Evolutionary conservation across 805 yeast genomes (phyloP), one percentile per base, ranked within the genome.

Genomic region (Saccharomycopsis sp.): DNA sequence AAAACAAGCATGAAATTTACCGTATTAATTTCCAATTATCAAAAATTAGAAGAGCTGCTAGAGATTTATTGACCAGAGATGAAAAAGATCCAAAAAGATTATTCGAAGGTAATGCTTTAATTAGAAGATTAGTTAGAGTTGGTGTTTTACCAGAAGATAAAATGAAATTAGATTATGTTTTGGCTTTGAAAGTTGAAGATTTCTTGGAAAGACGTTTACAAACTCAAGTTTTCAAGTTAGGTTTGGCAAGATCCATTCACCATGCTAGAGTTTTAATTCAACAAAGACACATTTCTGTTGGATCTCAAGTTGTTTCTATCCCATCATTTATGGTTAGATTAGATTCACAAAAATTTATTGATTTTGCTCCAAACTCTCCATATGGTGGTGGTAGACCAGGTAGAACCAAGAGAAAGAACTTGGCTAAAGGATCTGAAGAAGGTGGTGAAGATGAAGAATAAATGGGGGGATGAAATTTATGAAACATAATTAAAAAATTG

Each of bases 341-440:
- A 70, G 98, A 93, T 79, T 89, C 98, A 60, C 98, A 93, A 78
- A 93, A 93, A 85, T 97, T 93, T 88, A 87, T 93, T 75, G 97
- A 93, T 82, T 93, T 90, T 66, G 95, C 98, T 65, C 84, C 93
- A 70, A 87, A 86, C 72, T 93, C 98, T 60, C 98, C 98, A 73
- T 90, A 86, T 89, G 98, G 98, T 74, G 98, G 98, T 77, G 98
- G 96, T 64, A 90, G 98, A 80, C 94, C 98, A 62, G 98, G 98
- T 72, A 93, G 98, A 82, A 95, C 87, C 67, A 94, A 93, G 83
- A 87, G 97, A 84, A 86, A 79, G 74, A 80, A 84, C 81, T 70
- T 74, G 61, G 74, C 68, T 61, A 61, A 69, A 56, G 89, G 71
- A 57, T 90, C 72, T 62, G 87, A 67, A 54, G 90, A 67, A 52